phyloP scores from a whole-genome alignment of 164 flowering plant genomes.

The Cinnamomum chago region DNA sequence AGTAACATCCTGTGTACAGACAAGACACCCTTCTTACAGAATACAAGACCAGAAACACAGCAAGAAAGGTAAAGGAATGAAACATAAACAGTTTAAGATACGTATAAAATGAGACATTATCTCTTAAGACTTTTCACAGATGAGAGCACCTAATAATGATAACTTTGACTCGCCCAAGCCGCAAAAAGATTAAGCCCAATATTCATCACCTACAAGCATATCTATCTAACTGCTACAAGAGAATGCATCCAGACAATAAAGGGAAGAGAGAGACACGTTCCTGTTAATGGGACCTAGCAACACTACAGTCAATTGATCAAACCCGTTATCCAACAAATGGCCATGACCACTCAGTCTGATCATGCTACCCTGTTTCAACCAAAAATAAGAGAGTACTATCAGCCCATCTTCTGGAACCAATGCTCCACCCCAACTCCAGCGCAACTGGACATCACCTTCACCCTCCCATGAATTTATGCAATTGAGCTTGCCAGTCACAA shows the following conservation, averaged over 20 bases:
- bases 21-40: too few relatives aligned
- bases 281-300: not conserved
- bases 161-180: too few relatives aligned
- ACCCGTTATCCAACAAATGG: not conserved
- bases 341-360: not conserved
- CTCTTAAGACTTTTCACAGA: too few relatives aligned
- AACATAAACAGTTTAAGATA: too few relatives aligned
- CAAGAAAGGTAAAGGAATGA: too few relatives aligned
- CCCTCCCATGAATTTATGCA: slow-evolving; percentile 9
- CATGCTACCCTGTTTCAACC: not conserved
- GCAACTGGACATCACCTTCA: not conserved
- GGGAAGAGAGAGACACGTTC: not conserved
- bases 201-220: too few relatives aligned
- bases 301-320: not conserved
- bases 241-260: not conserved
- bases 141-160: too few relatives aligned
- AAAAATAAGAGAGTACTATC: not conserved
- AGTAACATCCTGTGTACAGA: too few relatives aligned
- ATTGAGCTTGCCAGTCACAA: slow-evolving; percentile 60
- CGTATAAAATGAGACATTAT: too few relatives aligned
- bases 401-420: not conserved
- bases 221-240: not conserved
- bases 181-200: too few relatives aligned
- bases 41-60: too few relatives aligned
- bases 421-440: not conserved